Conservation (phyloP, 2,329 filamentous ascomycete genomes). For the Fusarium buharicum region DNA sequence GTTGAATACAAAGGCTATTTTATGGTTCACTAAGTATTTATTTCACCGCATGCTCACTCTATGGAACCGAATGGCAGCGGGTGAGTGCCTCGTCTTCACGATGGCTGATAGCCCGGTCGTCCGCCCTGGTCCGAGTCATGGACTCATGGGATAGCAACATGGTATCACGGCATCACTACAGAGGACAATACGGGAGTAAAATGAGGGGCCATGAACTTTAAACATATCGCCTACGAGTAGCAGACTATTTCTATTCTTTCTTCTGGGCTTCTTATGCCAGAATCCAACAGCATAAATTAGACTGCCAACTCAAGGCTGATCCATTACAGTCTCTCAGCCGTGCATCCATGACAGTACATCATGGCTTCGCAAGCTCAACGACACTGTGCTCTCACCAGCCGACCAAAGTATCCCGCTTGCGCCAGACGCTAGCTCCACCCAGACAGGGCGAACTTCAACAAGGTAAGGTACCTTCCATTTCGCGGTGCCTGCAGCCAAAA, state of each 20-base stretch:
- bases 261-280: no score
- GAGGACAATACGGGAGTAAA: slow-evolving; percentile 3
- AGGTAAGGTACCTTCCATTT: slow-evolving; percentile 37
- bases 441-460: slow-evolving; percentile 34
- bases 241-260: no score
- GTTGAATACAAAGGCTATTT: neutral
- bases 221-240: neutral
- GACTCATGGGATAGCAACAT: slow-evolving; percentile 24
- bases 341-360: slow-evolving; percentile 31
- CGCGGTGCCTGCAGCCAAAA: slow-evolving; percentile 28
- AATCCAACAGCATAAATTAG: neutral
- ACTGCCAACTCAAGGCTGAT: slow-evolving; percentile 8
- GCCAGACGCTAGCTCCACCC: slow-evolving; percentile 17
- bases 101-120: slow-evolving; percentile 31
- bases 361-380: slow-evolving; percentile 20
- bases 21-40: neutral
- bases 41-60: no score
- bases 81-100: slow-evolving; percentile 34
- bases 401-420: slow-evolving; percentile 32
- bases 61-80: neutral
- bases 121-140: slow-evolving; percentile 35
- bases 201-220: neutral
- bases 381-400: slow-evolving; percentile 24
- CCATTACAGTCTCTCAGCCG: slow-evolving; percentile 25
- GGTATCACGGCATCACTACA: slow-evolving; percentile 9